Base-by-base conservation (phyloP, 2,329 filamentous ascomycete species). In the Aspergillus intermedius region DNA sequence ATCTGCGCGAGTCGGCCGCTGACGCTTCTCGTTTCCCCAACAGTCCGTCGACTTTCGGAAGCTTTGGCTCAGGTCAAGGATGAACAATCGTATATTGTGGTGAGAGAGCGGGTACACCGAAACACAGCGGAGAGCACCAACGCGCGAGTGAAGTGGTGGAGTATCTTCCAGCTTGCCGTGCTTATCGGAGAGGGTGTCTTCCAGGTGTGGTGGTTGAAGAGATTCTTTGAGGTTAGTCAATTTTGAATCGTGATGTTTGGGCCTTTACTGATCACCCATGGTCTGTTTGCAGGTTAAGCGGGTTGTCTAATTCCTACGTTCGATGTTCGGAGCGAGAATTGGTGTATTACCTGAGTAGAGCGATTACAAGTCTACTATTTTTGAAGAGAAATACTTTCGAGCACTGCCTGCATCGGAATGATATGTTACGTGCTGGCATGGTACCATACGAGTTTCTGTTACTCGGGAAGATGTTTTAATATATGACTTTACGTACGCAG, bases 101-200 rank as follows among this genome's bases (percentile, higher is more conserved):
- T 97, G 50, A 87, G 93, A 61, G 93, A 98, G 76, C 82, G 93
- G 65, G 95, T 88, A 60, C 93, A 98, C 79, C 83, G 93, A 68
- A 98, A 98, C 77, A 98, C 93, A 8, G 93, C 93, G 56, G 93
- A 98, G 77, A 96, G 91, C 80, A 98, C 93, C 64, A 98, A 98
- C 73, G 81, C 83, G 60, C 82, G 93, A 58, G 93, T 98, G 69
- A 98, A 98, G 78, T 98, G 93, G 93, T 98, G 93, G 93, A 96
- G 93, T 72, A 81, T 97, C 61, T 97, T 97, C 73, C 91, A 98
- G 73, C 83, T 98, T 56, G 80, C 83, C 49, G 84, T 97, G 45
- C 81, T 98, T 54, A 78, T 94, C 57, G 90, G 87, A 62, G 89
- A 97, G 77, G 93, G 90, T 52, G 77, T 96, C 58, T 98, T 98